Evolutionary conservation across 495 filamentous ascomycete species (phyloP).

Genomic region (Podospora tetraspora): DNA sequence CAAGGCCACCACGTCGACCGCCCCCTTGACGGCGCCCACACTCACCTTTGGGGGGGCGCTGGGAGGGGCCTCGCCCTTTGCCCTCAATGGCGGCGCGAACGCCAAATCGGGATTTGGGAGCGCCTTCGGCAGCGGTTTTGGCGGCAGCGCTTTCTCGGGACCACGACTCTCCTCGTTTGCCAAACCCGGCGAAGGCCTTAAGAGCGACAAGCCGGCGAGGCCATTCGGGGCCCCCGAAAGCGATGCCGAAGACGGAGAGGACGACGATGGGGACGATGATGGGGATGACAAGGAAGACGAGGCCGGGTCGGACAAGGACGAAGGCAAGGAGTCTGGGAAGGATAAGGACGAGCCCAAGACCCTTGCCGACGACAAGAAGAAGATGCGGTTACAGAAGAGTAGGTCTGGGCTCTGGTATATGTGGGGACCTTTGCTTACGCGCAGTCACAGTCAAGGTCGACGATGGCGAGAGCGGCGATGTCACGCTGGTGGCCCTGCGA

Average conservation of each 20-base stretch:
- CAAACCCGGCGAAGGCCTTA: slow-evolving; percentile 53
- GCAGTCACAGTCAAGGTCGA: slow-evolving; percentile 39
- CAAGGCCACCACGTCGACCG: slow-evolving; percentile 29
- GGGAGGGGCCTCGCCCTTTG: slow-evolving; percentile 25
- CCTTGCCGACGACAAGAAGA: slow-evolving; percentile 56
- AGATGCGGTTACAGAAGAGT: slow-evolving; percentile 62
- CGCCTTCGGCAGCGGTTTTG: slow-evolving; percentile 49
- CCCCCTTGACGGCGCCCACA: slow-evolving; percentile 23
- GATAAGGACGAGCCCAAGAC: slow-evolving; percentile 41
- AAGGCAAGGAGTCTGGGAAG: slow-evolving; percentile 43
- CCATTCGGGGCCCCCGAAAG: slow-evolving; percentile 67
- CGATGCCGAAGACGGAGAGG: slow-evolving; percentile 50
- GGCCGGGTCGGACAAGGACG: slow-evolving; percentile 23
- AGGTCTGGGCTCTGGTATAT: slow-evolving; percentile 25
- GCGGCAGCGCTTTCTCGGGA: slow-evolving; percentile 47
- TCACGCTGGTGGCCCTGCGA: slow-evolving; percentile 55
- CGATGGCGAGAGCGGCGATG: slow-evolving; percentile 73
- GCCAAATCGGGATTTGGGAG: slow-evolving; percentile 24
- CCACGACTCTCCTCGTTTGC: slow-evolving; percentile 62
- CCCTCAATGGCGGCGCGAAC: slow-evolving; percentile 14
- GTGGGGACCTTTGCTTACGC: slow-evolving; percentile 18
- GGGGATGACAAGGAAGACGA: slow-evolving; percentile 34
- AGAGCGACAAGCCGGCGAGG: slow-evolving; percentile 54
- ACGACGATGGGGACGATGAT: slow-evolving; percentile 41
- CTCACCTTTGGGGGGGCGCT: slow-evolving; percentile 29